phyloP scores from a whole-genome alignment of 1,284 basidiomycete species.

The Pseudozyma sp. region DNA sequence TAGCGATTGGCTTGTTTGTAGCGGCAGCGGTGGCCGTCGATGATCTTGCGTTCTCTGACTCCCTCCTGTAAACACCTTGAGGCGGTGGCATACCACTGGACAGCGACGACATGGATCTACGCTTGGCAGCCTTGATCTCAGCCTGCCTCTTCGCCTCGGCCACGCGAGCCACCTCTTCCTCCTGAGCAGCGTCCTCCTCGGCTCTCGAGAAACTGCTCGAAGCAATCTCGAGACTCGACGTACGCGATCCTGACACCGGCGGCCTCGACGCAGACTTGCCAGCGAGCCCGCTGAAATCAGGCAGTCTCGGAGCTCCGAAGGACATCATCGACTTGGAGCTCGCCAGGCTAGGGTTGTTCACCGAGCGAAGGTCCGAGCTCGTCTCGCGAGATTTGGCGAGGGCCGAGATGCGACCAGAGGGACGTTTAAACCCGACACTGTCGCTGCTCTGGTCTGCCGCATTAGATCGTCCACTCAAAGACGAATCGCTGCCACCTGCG shows the following conservation, averaged over 20 bases:
- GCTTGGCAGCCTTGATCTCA: slow-evolving; percentile 36
- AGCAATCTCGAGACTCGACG: slow-evolving; percentile 16
- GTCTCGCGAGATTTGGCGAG: slow-evolving; percentile 33
- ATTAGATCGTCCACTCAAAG: slow-evolving; percentile 11
- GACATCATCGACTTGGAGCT: slow-evolving; percentile 34
- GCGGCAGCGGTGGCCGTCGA: background rate
- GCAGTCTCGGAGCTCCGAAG: slow-evolving; percentile 35
- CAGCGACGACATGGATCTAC: slow-evolving; percentile 38
- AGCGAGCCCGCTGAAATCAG: slow-evolving; percentile 18
- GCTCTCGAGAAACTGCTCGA: slow-evolving; percentile 7
- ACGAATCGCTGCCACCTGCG: slow-evolving; percentile 11
- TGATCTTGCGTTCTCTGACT: slow-evolving; percentile 7
- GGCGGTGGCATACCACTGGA: slow-evolving; percentile 48
- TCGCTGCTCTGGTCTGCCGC: slow-evolving; percentile 29
- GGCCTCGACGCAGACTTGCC: slow-evolving; percentile 5
- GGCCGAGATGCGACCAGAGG: slow-evolving; percentile 34
- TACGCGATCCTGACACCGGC: slow-evolving; percentile 5
- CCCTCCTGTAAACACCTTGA: slow-evolving; percentile 6
- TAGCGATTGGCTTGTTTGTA: background rate
- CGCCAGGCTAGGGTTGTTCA: slow-evolving; percentile 13
- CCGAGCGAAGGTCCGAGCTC: slow-evolving; percentile 20
- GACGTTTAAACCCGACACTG: slow-evolving; percentile 34
- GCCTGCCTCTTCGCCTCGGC: slow-evolving; percentile 40
- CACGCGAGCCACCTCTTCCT: slow-evolving; percentile 26
- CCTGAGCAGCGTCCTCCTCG: slow-evolving; percentile 29